Evolutionary conservation across 2,329 filamentous ascomycete species (phyloP).

Genomic region (Thyridium curvatum): DNA sequence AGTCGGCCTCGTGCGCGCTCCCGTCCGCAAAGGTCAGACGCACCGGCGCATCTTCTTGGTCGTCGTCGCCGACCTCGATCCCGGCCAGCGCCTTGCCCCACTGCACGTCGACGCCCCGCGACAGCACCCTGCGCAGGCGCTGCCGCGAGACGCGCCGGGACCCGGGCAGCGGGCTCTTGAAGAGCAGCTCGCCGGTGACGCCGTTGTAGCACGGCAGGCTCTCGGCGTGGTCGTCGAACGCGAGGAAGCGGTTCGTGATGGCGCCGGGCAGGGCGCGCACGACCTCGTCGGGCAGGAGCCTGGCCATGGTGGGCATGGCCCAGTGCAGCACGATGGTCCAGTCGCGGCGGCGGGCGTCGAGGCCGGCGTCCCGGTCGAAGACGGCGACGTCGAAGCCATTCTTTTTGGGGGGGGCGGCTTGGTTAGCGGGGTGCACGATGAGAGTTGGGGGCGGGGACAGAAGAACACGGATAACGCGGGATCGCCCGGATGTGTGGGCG

Average conservation of each 20-base stretch:
- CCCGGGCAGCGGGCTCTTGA: constrained; percentile 23
- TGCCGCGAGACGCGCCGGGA: constrained; percentile 25
- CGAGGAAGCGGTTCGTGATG: constrained; percentile 25
- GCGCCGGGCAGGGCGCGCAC: constrained; percentile 19
- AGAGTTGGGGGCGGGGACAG: too few relatives aligned
- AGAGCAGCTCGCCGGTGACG: constrained; percentile 26
- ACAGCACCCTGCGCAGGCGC: constrained; percentile 22
- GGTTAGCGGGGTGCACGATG: too few relatives aligned
- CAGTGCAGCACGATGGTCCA: constrained; percentile 34
- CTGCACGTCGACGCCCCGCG: constrained; percentile 21
- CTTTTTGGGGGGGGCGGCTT: constrained; percentile 5
- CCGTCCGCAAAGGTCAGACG: constrained; percentile 19
- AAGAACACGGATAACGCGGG: too few relatives aligned
- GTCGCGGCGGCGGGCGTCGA: constrained; percentile 23
- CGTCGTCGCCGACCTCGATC: constrained; percentile 1
- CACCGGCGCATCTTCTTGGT: constrained; percentile 7
- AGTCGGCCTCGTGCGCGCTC: constrained; percentile 12
- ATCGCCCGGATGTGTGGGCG: too few relatives aligned
- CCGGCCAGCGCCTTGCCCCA: constrained; percentile 18
- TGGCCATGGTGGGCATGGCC: constrained; percentile 25
- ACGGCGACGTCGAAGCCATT: constrained; percentile 23
- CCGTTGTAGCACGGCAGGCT: constrained; percentile 24
- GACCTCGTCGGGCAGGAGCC: constrained; percentile 24
- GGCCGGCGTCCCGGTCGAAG: constrained; percentile 21
- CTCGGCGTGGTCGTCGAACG: constrained; percentile 21